Evolutionary conservation across 805 yeast genomes (phyloP).

Genomic region (Starmerella tilneyi): DNA sequence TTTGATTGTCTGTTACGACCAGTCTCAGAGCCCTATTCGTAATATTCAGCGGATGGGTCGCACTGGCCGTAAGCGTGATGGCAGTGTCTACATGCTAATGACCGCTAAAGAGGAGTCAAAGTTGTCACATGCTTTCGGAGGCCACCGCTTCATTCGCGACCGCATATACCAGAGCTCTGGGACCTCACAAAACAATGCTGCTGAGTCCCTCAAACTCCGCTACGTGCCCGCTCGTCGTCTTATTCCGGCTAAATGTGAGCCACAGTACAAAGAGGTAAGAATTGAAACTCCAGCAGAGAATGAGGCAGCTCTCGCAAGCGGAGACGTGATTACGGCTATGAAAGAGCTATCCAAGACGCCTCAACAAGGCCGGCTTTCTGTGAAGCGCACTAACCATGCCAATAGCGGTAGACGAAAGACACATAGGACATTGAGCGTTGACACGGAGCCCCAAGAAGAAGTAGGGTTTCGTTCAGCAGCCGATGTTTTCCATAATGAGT

Average conservation of each 20-base stretch:
- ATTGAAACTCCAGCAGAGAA: constrained; percentile 69
- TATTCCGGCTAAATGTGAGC: constrained; percentile 48
- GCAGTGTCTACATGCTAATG: constrained; percentile 63
- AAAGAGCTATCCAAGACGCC: constrained; percentile 7
- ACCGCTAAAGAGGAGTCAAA: constrained; percentile 69
- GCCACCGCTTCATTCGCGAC: constrained; percentile 67
- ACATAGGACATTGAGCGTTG: background rate
- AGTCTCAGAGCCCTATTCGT: constrained; percentile 86
- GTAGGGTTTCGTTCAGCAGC: background rate
- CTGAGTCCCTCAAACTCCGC: constrained; percentile 31
- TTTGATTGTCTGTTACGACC: constrained; percentile 81
- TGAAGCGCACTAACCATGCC: background rate
- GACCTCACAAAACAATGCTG: background rate
- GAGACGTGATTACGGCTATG: constrained; percentile 23
- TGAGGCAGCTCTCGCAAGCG: constrained; percentile 29
- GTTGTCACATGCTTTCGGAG: constrained; percentile 74
- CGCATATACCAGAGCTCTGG: constrained; percentile 35
- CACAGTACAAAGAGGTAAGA: constrained; percentile 44
- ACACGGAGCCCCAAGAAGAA: too few species aligned
- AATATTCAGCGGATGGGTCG: constrained; percentile 95
- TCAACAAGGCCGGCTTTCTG: background rate
- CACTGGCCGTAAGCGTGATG: constrained; percentile 91
- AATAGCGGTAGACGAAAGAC: background rate
- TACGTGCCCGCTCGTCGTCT: constrained; percentile 52
- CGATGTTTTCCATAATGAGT: background rate